A percentile compares a stretch with the other conserved stretches of the same genome.
Evolutionary conservation across 139 green algal genomes (phyloP).

Genomic region (Closterium sp.): DNA sequence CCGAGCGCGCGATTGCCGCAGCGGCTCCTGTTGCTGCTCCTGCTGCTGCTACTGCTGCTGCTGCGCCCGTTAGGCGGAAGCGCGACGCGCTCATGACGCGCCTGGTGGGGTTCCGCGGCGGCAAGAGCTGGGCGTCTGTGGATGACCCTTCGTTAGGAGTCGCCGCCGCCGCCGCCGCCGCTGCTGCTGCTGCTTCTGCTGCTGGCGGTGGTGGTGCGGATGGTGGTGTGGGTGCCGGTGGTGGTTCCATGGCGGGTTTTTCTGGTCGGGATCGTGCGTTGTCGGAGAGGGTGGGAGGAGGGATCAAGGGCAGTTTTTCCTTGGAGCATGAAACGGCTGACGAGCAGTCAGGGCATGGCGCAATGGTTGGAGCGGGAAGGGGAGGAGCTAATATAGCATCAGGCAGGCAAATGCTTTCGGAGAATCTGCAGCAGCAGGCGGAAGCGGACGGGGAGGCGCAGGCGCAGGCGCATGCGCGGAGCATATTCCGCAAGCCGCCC

Average conservation of each 20-base stretch:
- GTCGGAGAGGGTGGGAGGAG: too few relatives aligned
- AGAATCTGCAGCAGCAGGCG: background rate
- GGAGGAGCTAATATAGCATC: background rate
- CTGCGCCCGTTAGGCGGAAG: background rate
- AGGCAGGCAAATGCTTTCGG: background rate
- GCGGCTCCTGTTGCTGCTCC: too few relatives aligned
- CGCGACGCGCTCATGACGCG: background rate
- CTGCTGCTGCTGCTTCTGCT: background rate
- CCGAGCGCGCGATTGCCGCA: background rate
- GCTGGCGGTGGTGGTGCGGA: too few relatives aligned
- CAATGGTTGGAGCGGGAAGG: background rate
- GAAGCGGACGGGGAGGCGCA: background rate
- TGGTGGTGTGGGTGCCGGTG: background rate
- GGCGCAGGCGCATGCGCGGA: background rate
- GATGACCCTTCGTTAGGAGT: background rate
- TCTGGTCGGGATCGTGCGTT: background rate
- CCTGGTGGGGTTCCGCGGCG: background rate
- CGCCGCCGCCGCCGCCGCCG: too few relatives aligned
- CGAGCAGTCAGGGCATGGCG: background rate
- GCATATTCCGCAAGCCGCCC: background rate
- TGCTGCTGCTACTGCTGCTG: too few relatives aligned
- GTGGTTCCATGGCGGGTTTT: background rate
- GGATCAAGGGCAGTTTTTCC: background rate
- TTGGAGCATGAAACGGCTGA: background rate
- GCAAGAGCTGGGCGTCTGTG: background rate